Percentiles rank a stretch among this genome's conserved stretches.
phyloP scores from a whole-genome alignment of 2,329 filamentous ascomycete genomes.

The Beauveria varroae region DNA sequence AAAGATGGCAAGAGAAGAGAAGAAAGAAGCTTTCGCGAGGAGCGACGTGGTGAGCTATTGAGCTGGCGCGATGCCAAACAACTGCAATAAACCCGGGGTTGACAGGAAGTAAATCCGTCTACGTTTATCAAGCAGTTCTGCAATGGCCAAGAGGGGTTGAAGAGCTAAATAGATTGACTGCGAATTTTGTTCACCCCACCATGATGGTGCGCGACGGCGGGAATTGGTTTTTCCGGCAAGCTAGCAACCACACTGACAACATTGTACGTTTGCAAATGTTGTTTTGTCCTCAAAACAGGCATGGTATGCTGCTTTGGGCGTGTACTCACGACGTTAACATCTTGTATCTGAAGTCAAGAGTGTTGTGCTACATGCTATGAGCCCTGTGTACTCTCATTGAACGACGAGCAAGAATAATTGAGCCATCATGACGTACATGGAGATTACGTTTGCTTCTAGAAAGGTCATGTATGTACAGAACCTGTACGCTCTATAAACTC shows the following conservation, averaged over 20 bases:
- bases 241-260: neutral
- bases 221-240: conserved; percentile 7
- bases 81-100: neutral
- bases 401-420: too few species aligned
- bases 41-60: conserved; percentile 33
- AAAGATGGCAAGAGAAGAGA: conserved; percentile 49
- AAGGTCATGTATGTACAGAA: neutral
- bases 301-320: neutral
- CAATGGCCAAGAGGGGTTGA: neutral
- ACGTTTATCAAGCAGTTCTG: neutral
- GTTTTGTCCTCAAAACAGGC: neutral
- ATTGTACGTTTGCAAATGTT: neutral
- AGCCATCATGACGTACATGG: too few species aligned
- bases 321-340: neutral
- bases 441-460: too few species aligned
- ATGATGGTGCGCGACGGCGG: neutral
- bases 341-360: neutral
- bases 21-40: conserved; percentile 27
- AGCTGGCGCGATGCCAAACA: conserved; percentile 4
- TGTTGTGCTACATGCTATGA: neutral
- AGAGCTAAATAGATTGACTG: neutral
- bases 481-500: too few species aligned
- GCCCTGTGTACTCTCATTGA: neutral
- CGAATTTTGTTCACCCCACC: conserved; percentile 10
- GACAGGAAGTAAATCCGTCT: conserved; percentile 8